phyloP scores from a whole-genome alignment of 352 stramenopile genomes.

The Pythium folliculosum region DNA sequence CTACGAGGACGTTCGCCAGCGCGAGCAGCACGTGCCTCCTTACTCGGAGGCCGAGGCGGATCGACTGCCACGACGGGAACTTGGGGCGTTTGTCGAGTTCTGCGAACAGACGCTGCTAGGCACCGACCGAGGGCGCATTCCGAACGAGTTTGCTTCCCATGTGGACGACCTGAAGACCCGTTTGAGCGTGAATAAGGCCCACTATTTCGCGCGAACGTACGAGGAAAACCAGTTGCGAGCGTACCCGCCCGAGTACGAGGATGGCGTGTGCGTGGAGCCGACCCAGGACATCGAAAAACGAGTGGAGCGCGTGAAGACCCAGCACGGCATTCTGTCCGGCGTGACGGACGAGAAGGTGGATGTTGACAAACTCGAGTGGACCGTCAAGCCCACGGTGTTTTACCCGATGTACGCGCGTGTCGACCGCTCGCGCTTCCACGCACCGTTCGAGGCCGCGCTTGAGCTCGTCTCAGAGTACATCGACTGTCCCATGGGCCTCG shows the following conservation, averaged over 20 bases:
- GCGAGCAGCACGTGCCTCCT: slow-evolving; percentile 29
- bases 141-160: slow-evolving; percentile 45
- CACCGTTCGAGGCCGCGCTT: slow-evolving; percentile 61
- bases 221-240: slow-evolving; percentile 38
- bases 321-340: slow-evolving; percentile 8
- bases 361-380: slow-evolving; percentile 7
- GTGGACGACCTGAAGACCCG: slow-evolving; percentile 42
- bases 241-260: slow-evolving; percentile 57
- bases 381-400: slow-evolving; percentile 42
- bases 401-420: slow-evolving; percentile 42
- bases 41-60: slow-evolving; percentile 19
- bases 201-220: slow-evolving; percentile 26
- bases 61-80: slow-evolving; percentile 40
- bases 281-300: slow-evolving; percentile 58
- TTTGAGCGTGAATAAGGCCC: slow-evolving; percentile 16
- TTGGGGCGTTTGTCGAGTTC: slow-evolving; percentile 56
- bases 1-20: slow-evolving; percentile 44
- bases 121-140: slow-evolving; percentile 39
- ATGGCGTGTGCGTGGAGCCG: slow-evolving; percentile 51
- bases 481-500: slow-evolving; percentile 44
- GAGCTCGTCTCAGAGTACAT: slow-evolving; percentile 68
- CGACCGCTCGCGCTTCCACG: slow-evolving; percentile 37
- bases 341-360: slow-evolving; percentile 21
- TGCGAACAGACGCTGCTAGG: slow-evolving; percentile 45
- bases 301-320: slow-evolving; percentile 35